These are phyloP conservation scores for Lomentospora prolificans DNA, from an alignment of 2,329 filamentous ascomycete species.

Conservation along the genomic window DNA sequence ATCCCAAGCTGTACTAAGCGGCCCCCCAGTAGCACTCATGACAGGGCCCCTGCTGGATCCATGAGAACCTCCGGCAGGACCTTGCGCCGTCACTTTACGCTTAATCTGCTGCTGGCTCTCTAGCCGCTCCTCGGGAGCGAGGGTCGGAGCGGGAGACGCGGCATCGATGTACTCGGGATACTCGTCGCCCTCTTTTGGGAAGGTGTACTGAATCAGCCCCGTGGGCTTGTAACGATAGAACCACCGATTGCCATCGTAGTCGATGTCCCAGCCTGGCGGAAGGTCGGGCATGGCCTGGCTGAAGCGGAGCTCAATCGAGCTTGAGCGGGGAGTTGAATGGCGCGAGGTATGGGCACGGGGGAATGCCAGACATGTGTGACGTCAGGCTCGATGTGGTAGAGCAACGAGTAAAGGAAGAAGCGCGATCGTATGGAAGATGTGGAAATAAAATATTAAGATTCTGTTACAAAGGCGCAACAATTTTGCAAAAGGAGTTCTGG, in stretches of 20 bases:
- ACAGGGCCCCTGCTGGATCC: background rate
- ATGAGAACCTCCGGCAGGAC: constrained; percentile 8
- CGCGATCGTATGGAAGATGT: too few species aligned
- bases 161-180: constrained; percentile 40
- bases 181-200: constrained; percentile 47
- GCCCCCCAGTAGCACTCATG: constrained; percentile 15
- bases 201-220: constrained; percentile 45
- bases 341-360: background rate
- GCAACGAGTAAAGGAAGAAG: background rate
- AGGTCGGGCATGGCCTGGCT: constrained; percentile 21
- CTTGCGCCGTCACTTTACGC: constrained; percentile 17
- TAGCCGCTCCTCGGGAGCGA: constrained; percentile 42
- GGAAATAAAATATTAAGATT: too few species aligned
- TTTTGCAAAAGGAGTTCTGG: too few species aligned
- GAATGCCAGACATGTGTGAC: background rate
- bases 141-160: constrained; percentile 23
- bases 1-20: constrained; percentile 14
- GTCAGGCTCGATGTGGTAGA: background rate
- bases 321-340: background rate
- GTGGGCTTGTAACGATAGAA: constrained; percentile 47
- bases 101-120: constrained; percentile 41
- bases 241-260: constrained; percentile 49
- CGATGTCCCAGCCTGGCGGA: constrained; percentile 45
- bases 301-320: background rate
- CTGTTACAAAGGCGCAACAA: too few species aligned